A percentile compares a stretch with the other conserved stretches of the same genome.
phyloP scores from a whole-genome alignment of 208 protist genomes.

The Acanthamoeba castellanii region DNA sequence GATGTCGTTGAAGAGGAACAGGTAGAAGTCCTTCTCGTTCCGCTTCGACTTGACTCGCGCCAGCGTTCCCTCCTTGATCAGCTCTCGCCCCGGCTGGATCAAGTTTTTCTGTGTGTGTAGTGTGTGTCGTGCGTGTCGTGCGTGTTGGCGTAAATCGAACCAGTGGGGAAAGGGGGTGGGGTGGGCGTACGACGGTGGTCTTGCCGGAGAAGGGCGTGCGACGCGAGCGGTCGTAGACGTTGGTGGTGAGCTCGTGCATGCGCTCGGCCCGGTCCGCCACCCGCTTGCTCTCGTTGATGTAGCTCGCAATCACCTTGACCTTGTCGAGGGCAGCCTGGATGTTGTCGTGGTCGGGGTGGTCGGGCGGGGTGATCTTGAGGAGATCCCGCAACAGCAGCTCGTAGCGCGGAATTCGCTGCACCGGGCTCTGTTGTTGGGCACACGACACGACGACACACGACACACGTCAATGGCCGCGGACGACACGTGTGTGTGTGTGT shows the following conservation, averaged over 20 bases:
- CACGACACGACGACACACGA: too few relatives aligned
- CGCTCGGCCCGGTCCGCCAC: constrained; percentile 28
- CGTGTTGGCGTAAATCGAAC: too few relatives aligned
- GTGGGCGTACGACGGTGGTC: background rate
- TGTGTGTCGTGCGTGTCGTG: background rate
- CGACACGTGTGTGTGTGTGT: too few relatives aligned
- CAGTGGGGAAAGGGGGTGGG: background rate
- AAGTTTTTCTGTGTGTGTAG: constrained; percentile 44
- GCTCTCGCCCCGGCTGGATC: constrained; percentile 14
- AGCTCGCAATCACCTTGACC: constrained; percentile 38
- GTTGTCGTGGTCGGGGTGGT: constrained; percentile 53
- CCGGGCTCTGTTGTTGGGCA: background rate
- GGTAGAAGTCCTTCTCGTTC: background rate
- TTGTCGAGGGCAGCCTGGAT: constrained; percentile 9
- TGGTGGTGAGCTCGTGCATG: constrained; percentile 15
- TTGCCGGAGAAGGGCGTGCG: constrained; percentile 12
- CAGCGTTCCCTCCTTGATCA: constrained; percentile 37
- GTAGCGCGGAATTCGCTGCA: constrained; percentile 48
- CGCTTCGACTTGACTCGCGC: constrained; percentile 5
- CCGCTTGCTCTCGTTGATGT: constrained; percentile 57
- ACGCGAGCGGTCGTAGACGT: background rate
- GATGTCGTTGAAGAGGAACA: constrained; percentile 66
- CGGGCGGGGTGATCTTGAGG: constrained; percentile 18
- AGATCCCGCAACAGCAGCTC: constrained; percentile 53
- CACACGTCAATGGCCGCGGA: too few relatives aligned